Conservation (phyloP, 2,329 filamentous ascomycete genomes). For the Seiridium cupressi region DNA sequence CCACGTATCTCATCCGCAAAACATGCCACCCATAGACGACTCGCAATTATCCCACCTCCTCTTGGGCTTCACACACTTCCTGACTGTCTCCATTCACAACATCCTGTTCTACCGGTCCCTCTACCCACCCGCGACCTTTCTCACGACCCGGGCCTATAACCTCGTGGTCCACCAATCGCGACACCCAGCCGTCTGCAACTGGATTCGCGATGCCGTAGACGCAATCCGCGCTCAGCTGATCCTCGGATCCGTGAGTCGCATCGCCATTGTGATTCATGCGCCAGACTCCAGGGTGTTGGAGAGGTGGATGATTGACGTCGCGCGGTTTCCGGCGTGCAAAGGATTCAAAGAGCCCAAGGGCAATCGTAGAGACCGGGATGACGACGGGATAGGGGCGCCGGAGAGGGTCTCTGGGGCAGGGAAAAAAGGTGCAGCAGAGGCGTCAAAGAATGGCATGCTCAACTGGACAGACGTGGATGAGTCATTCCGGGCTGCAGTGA, state of each 20-base stretch:
- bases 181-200: conserved; percentile 81
- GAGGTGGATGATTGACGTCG: conserved; percentile 61
- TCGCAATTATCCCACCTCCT: conserved; percentile 57
- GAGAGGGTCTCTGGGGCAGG: not conserved
- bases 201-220: conserved; percentile 78
- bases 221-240: conserved; percentile 71
- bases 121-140: conserved; percentile 77
- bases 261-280: conserved; percentile 46
- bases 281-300: conserved; percentile 46
- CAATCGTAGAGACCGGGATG: conserved; percentile 22
- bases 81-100: conserved; percentile 80
- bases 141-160: conserved; percentile 78
- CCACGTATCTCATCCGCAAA: not conserved
- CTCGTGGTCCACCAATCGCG: conserved; percentile 81
- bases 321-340: conserved; percentile 47
- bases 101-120: conserved; percentile 79
- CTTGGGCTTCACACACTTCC: conserved; percentile 72
- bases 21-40: not conserved
- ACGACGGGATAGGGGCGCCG: conserved; percentile 11
- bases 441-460: conserved; percentile 19
- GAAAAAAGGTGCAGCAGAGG: not conserved
- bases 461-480: conserved; percentile 66
- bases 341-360: conserved; percentile 27
- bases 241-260: conserved; percentile 44
- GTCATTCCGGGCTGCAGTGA: conserved; percentile 67